Evolutionary conservation across 495 filamentous ascomycete species (phyloP).

Genomic region (Glonium stellatum): DNA sequence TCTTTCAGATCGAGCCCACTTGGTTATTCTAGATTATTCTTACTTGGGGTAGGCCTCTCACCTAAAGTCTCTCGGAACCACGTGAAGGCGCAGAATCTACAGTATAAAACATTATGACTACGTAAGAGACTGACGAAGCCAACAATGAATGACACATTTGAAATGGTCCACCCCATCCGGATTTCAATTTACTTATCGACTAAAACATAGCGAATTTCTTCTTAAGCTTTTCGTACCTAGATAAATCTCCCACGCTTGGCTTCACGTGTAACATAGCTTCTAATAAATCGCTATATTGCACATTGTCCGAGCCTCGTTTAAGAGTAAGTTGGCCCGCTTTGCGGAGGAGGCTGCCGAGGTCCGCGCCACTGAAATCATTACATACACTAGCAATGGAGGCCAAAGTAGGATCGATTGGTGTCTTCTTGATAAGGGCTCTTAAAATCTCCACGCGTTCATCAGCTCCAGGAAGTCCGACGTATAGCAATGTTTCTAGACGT

Average conservation of each 20-base stretch:
- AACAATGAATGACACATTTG: too few relatives aligned
- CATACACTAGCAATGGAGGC: conserved; percentile 60
- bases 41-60: too few relatives aligned
- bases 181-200: too few relatives aligned
- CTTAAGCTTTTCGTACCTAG: conserved; percentile 59
- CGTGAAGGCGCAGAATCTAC: too few relatives aligned
- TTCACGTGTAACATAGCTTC: conserved; percentile 61
- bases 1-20: too few relatives aligned
- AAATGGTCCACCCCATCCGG: too few relatives aligned
- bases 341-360: conserved; percentile 69
- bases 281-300: conserved; percentile 61
- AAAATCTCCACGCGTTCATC: conserved; percentile 82
- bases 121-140: too few relatives aligned
- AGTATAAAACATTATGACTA: too few relatives aligned
- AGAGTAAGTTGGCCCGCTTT: conserved; percentile 73
- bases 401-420: conserved; percentile 45
- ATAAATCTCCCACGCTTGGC: conserved; percentile 72
- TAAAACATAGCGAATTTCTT: background rate
- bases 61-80: too few relatives aligned
- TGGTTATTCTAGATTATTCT: too few relatives aligned
- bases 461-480: conserved; percentile 76
- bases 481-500: conserved; percentile 79
- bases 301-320: conserved; percentile 40
- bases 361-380: conserved; percentile 83
- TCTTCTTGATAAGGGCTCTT: conserved; percentile 63